Conservation (phyloP, 805 yeast genomes). For the Barnettozyma wickerhamii region DNA sequence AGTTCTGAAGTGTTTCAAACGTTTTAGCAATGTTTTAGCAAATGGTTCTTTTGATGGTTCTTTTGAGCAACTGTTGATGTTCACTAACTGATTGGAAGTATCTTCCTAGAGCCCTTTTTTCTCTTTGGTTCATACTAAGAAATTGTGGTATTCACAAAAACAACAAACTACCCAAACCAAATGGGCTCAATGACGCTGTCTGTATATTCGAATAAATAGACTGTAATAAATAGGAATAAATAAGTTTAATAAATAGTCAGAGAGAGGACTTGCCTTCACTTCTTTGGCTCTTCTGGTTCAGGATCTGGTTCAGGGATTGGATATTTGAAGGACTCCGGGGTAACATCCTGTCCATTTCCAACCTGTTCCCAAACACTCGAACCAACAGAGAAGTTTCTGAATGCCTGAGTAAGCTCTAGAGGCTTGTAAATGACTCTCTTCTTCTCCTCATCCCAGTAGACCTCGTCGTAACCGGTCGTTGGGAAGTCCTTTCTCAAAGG, state of each 20-base stretch:
- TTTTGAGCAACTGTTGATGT: too few species aligned
- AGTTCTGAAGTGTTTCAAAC: too few species aligned
- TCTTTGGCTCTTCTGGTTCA: slow-evolving; percentile 36
- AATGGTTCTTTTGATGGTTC: too few species aligned
- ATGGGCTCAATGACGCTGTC: too few species aligned
- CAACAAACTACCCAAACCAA: too few species aligned
- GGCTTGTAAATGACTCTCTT: slow-evolving; percentile 88
- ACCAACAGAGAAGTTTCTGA: slow-evolving; percentile 86
- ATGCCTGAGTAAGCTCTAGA: slow-evolving; percentile 85
- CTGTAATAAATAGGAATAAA: slow-evolving; percentile 19
- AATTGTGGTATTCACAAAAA: too few species aligned
- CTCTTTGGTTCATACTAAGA: too few species aligned
- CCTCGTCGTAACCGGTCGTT: slow-evolving; percentile 87
- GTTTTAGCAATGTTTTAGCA: too few species aligned
- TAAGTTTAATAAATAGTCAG: slow-evolving; percentile 10
- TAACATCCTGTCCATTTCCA: slow-evolving; percentile 77
- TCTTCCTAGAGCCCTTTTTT: too few species aligned
- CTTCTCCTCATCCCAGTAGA: slow-evolving; percentile 86
- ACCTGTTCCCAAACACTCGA: slow-evolving; percentile 90
- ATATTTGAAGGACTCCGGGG: slow-evolving; percentile 77
- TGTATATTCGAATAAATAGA: slow-evolving; percentile 19
- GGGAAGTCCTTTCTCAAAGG: slow-evolving; percentile 93
- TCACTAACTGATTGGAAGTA: too few species aligned
- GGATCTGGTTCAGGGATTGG: slow-evolving; percentile 82
- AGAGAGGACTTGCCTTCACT: slow-evolving; percentile 11